Base-by-base conservation (phyloP, 768 basidiomycete genomes). In the Sutorius australiensis region DNA sequence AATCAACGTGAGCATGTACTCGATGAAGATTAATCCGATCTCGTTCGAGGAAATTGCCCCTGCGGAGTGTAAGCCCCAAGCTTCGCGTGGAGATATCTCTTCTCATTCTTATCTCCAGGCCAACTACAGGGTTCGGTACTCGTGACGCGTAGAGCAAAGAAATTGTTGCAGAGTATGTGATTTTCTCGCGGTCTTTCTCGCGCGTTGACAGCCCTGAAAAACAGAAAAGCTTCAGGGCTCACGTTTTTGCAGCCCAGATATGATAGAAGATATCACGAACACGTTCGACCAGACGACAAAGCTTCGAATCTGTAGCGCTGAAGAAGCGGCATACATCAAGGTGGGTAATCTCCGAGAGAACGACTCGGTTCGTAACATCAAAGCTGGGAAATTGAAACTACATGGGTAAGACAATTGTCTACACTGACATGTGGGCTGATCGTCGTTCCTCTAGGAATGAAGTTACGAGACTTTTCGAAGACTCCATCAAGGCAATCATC, bases 401-500 rank as follows among this genome's bases (percentile, higher is more conserved):
- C 48, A 58, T 0, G 72, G 72, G 72, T 72, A 46, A 38, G 67
- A 17, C 32, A 5, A 34, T 14, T 21, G 17, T 43, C 28, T 9
- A 17, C n/a, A 12, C 5, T 8, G 14, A 13, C 1, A n/a, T 0
- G 40, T 11, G 11, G 0, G 6, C 33, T 4, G 9, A 19, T 12
- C 21, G 7, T 8, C 14, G 12, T 30, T 8, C 3, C 24, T 55
- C n/a, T 39, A 77, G 75, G 8, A 33, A 58, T n/a, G 70, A 72
- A 27, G 69, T 75, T 13, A 67, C 66, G 6, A 50, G 57, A 1
- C 73, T 77, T 44, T 80, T 80, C 46, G 68, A 74, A 19, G 74
- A 74, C 2, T 78, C 77, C 1, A 55, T 77, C 12, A 46, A 61
- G 4, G 64, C 51, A 1, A 68, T 71, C 21, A 61, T 66, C 9